Percentiles rank a stretch among this genome's conserved stretches.
Conservation (phyloP, 768 basidiomycete species). For the Rhizopogon sp. region DNA sequence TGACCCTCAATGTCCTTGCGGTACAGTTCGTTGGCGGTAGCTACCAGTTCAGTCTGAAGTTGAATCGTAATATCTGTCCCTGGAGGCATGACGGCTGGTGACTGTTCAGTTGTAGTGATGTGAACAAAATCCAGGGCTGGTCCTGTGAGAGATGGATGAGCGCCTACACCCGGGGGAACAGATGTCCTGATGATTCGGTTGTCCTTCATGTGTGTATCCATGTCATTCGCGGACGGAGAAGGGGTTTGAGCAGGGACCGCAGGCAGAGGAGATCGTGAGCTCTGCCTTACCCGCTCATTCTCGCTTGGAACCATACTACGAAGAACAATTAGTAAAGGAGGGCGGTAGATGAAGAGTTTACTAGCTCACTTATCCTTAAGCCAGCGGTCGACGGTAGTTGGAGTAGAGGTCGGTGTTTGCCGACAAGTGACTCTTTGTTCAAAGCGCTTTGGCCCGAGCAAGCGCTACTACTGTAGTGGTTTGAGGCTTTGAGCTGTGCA, state of each 20-base stretch:
- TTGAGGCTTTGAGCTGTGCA: no score
- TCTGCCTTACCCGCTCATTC: constrained; percentile 21
- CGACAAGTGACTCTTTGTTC: no score
- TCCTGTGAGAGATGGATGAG: constrained; percentile 23
- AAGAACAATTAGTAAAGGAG: constrained; percentile 15
- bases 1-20: constrained; percentile 34
- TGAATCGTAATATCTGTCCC: constrained; percentile 28
- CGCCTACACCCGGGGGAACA: constrained; percentile 10
- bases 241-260: constrained; percentile 6
- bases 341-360: not conserved
- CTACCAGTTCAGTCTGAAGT: constrained; percentile 55
- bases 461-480: no score
- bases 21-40: constrained; percentile 59
- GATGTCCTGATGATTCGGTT: constrained; percentile 24
- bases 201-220: constrained; percentile 44
- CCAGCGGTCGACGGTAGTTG: no score
- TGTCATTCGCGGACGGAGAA: constrained; percentile 13
- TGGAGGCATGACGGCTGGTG: constrained; percentile 26
- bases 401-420: no score
- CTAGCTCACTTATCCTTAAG: no score
- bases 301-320: constrained; percentile 25
- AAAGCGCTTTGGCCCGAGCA: no score
- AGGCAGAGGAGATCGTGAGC: constrained; percentile 7
- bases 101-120: constrained; percentile 40
- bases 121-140: constrained; percentile 45